phyloP scores from a whole-genome alignment of 768 basidiomycete species.

The Glaciozyma antarctica region DNA sequence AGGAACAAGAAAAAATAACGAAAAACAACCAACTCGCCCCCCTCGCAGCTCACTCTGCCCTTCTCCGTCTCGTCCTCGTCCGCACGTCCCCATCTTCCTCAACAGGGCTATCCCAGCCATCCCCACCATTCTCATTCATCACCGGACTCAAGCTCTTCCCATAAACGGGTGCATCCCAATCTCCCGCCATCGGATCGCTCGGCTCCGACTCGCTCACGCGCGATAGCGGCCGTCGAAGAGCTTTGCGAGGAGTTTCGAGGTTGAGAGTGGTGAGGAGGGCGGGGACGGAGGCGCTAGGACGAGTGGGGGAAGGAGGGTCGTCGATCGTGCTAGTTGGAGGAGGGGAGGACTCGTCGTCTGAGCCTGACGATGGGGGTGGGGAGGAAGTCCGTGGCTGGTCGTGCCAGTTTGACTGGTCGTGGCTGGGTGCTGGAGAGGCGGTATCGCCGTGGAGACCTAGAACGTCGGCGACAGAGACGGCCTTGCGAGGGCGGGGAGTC shows the following conservation, averaged over 20 bases:
- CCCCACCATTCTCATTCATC: slow-evolving; percentile 16
- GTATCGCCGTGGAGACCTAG: background rate
- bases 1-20: too few species aligned
- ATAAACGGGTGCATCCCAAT: slow-evolving; percentile 22
- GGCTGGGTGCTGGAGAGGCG: background rate
- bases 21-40: too few species aligned
- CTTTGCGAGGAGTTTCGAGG: slow-evolving; percentile 5
- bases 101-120: slow-evolving; percentile 17
- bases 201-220: slow-evolving; percentile 15
- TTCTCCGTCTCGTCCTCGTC: background rate
- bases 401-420: background rate
- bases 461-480: background rate
- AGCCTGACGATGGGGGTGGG: background rate
- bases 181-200: slow-evolving; percentile 25
- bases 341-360: background rate
- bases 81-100: background rate
- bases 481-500: background rate
- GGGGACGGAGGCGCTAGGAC: background rate
- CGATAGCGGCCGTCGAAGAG: background rate
- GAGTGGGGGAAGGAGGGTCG: slow-evolving; percentile 4
- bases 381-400: background rate
- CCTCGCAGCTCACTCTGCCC: too few species aligned
- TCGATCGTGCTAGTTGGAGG: background rate
- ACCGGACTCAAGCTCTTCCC: slow-evolving; percentile 9
- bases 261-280: slow-evolving; percentile 5